Base-by-base conservation (phyloP, 306 rosid genomes). In the Pterocarpus santalinus region DNA sequence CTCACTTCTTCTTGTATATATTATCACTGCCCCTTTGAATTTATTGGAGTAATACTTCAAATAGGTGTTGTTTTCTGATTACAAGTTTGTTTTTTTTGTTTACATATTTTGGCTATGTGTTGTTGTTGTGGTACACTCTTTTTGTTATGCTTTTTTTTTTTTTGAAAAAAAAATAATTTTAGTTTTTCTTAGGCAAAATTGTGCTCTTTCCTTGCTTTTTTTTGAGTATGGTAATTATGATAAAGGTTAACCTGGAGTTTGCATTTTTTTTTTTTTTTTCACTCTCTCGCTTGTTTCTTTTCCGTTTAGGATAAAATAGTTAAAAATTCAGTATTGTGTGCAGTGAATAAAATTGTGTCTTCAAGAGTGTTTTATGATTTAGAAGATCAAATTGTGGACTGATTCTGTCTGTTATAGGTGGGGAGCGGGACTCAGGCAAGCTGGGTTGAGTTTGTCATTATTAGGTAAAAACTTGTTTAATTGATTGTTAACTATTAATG, bases 1-100 rank as follows among this genome's bases (percentile, higher is more conserved):
- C 56, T 10, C 56, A n/a, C 58, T 12, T 49, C 9, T 49, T 49
- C 4, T 76, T 61, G 65, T 86, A 79, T 35, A 52, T 43, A 55
- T 64, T 72, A 28, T 15, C 57, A 5, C 55, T 7, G 32, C 46
- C 78, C 39, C 47, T 65, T 81, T 75, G 67, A 3, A 38, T 58
- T 72, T 73, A 41, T 77, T 36, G 13, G 8, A 5, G 9, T 41
- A 2, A 61, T 73, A 12, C 53, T 57, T 33, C 14, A 61, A 65
- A 52, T 66, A 81, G 69, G 72, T 78, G 62, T 44, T 78, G 65
- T 81, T 63, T 62, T 77, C 67, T 70, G 60, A 79, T 57, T 61
- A 14, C 58, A 68, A 64, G 72, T 63, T 67, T 30, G 36, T 65
- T 74, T 46, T 61, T 70, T 69, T 36, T 0, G 35, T 16, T 46